A percentile compares a stretch with the other conserved stretches of the same genome.
phyloP scores from a whole-genome alignment of 371 early-diverging fungal genomes.

The Mucor sp. region DNA sequence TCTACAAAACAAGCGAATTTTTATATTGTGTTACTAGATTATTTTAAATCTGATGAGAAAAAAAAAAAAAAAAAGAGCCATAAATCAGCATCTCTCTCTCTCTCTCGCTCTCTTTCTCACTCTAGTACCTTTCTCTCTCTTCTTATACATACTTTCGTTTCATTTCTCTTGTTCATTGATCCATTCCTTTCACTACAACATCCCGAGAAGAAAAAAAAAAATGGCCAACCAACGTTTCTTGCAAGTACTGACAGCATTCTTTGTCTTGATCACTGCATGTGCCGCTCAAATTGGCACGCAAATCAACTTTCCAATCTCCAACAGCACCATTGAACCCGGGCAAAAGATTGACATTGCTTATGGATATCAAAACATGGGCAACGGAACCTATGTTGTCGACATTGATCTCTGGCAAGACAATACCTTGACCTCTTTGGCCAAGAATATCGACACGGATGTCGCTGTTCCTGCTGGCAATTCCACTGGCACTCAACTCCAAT shows the following conservation, averaged over 20 bases:
- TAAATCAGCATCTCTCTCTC: neutral
- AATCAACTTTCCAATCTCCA: conserved; percentile 31
- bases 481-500: conserved; percentile 28
- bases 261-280: conserved; percentile 5
- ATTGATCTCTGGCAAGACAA: conserved; percentile 37
- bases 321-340: conserved; percentile 34
- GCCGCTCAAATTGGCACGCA: conserved; percentile 36
- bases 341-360: conserved; percentile 32
- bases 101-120: neutral
- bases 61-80: neutral
- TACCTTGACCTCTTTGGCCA: conserved; percentile 5
- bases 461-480: conserved; percentile 30
- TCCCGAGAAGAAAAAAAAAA: neutral
- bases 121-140: neutral
- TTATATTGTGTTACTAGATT: neutral
- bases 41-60: conserved; percentile 1
- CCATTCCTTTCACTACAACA: neutral
- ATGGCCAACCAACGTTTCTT: neutral
- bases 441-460: conserved; percentile 24
- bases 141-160: neutral
- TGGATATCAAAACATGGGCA: conserved; percentile 42
- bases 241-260: neutral
- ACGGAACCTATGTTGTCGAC: conserved; percentile 34
- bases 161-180: neutral
- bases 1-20: neutral